These are phyloP conservation scores for Aspergillus hancockii DNA, from an alignment of 495 filamentous ascomycete genomes.

Conservation along the genomic window DNA sequence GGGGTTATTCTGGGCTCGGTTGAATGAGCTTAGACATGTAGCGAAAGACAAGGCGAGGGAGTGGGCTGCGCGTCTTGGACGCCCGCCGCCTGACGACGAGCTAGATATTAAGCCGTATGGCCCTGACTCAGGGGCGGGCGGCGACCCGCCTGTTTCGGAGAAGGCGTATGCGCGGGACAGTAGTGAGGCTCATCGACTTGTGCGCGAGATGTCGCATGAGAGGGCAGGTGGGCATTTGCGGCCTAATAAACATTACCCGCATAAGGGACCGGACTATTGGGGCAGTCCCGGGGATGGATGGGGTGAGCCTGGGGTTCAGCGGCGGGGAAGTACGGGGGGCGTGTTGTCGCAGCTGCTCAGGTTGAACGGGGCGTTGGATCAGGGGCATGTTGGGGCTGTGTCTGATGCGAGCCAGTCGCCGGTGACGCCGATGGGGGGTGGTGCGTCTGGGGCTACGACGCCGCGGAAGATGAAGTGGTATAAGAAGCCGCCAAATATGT, in stretches of 20 bases:
- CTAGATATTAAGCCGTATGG: neutral
- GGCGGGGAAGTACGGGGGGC: constrained; percentile 32
- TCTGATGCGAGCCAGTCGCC: constrained; percentile 10
- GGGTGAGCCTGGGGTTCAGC: neutral
- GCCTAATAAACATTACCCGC: neutral
- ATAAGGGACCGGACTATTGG: neutral
- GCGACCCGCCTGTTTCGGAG: neutral
- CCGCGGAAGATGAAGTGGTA: constrained; percentile 40
- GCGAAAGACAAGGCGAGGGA: neutral
- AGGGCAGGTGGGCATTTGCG: neutral
- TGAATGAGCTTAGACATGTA: constrained; percentile 1
- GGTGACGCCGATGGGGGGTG: neutral
- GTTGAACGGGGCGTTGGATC: constrained; percentile 23
- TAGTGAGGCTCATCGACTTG: constrained; percentile 26
- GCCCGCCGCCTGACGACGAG: constrained; percentile 6
- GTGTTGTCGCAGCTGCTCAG: constrained; percentile 38
- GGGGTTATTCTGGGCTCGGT: neutral
- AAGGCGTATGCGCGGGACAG: constrained; percentile 6
- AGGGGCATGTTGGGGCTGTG: constrained; percentile 2
- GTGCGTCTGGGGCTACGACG: constrained; percentile 16
- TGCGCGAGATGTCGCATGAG: constrained; percentile 23
- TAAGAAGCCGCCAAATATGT: constrained; percentile 31
- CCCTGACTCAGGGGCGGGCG: neutral
- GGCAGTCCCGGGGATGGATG: neutral
- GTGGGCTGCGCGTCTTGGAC: constrained; percentile 12